Conservation (phyloP, 1,139 yeast species). For the Ogataea hybrid region DNA sequence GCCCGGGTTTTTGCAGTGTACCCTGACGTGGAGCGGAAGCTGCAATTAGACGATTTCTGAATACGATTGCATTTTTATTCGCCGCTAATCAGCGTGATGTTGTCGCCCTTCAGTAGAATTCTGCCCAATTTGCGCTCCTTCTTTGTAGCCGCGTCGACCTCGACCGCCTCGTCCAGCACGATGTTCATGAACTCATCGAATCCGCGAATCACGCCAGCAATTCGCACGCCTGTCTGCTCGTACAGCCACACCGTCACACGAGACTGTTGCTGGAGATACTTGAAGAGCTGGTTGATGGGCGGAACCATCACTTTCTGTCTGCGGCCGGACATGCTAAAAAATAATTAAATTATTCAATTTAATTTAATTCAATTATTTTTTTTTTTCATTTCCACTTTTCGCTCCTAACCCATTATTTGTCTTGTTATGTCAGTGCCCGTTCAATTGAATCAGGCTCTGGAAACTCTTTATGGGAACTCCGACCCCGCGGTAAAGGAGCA, state of each 20-base stretch:
- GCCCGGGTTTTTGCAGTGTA: slow-evolving; percentile 47
- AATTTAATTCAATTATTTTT: not conserved
- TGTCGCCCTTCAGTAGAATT: slow-evolving; percentile 88
- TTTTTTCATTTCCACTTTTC: slow-evolving; percentile 1
- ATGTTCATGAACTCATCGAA: slow-evolving; percentile 98
- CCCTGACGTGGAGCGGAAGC: slow-evolving; percentile 65
- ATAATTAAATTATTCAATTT: not conserved
- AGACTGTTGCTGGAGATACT: slow-evolving; percentile 72
- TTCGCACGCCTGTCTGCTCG: slow-evolving; percentile 75
- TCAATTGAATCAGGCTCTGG: slow-evolving; percentile 47
- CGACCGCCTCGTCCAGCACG: slow-evolving; percentile 88
- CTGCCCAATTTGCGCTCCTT: slow-evolving; percentile 45
- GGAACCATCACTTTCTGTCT: slow-evolving; percentile 56
- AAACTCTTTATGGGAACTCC: slow-evolving; percentile 58
- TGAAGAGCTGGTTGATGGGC: slow-evolving; percentile 88
- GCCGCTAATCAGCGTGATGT: slow-evolving; percentile 67
- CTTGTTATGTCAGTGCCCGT: slow-evolving; percentile 6
- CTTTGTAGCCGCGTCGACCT: slow-evolving; percentile 48
- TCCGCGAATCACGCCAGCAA: slow-evolving; percentile 85
- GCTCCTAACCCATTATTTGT: slow-evolving; percentile 2
- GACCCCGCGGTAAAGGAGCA: slow-evolving; percentile 44
- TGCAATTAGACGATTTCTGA: slow-evolving; percentile 8
- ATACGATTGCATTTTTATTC: not conserved
- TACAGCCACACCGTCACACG: slow-evolving; percentile 83
- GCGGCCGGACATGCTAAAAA: slow-evolving; percentile 28